These are phyloP conservation scores for Cyclocybe cylindracea DNA, from an alignment of 768 basidiomycete genomes.

Conservation along the genomic window DNA sequence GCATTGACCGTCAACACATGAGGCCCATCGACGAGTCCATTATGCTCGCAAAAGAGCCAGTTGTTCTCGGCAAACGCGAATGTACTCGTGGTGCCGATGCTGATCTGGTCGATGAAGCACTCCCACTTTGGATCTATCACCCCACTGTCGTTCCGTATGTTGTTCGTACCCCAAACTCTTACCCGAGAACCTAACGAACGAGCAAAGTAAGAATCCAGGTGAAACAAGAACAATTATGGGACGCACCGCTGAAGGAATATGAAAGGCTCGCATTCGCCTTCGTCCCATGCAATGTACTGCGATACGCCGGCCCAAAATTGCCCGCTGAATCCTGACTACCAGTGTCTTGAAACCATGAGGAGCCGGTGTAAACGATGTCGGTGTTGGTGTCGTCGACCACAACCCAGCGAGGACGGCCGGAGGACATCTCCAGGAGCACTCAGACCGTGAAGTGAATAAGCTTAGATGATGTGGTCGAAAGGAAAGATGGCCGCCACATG, in stretches of 20 bases:
- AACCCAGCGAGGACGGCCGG: conserved; percentile 22
- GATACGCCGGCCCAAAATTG: conserved; percentile 32
- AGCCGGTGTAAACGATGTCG: conserved; percentile 27
- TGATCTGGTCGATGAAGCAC: conserved; percentile 24
- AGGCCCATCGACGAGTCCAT: conserved; percentile 18
- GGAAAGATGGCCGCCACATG: too few species aligned
- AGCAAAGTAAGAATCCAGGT: background rate
- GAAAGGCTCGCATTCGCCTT: conserved; percentile 25
- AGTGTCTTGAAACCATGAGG: conserved; percentile 28
- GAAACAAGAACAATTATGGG: background rate
- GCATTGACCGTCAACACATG: conserved; percentile 26
- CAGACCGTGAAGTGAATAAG: too few species aligned
- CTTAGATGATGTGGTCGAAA: too few species aligned
- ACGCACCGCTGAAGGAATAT: conserved; percentile 29
- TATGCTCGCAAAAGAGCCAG: conserved; percentile 21
- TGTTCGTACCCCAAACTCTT: conserved; percentile 16
- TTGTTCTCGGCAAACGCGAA: conserved; percentile 24
- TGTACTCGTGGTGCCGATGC: conserved; percentile 15
- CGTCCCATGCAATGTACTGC: conserved; percentile 31
- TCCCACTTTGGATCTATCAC: conserved; percentile 22
- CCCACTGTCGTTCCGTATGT: conserved; percentile 14
- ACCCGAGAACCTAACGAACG: conserved; percentile 13
- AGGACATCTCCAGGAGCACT: background rate
- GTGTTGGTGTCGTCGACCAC: conserved; percentile 35
- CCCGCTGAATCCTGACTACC: conserved; percentile 27